phyloP scores from a whole-genome alignment of 2,329 filamentous ascomycete genomes.

The Bipolaris oryzae region DNA sequence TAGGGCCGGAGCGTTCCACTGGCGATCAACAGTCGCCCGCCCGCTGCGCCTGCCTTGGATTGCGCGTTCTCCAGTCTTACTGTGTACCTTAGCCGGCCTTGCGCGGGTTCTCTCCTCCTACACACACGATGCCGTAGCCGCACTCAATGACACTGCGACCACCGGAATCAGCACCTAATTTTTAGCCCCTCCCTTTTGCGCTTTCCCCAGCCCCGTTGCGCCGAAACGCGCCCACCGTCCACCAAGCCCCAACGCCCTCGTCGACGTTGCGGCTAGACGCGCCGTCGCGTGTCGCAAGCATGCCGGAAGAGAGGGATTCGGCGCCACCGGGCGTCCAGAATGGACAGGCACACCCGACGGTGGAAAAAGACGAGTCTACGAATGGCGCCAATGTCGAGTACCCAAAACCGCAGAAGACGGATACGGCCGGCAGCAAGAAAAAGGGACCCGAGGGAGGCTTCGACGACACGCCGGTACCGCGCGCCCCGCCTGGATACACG shows the following conservation, averaged over 20 bases:
- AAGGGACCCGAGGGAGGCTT: slow-evolving; percentile 73
- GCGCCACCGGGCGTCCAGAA: slow-evolving; percentile 14
- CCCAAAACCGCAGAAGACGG: slow-evolving; percentile 33
- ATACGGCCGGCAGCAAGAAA: slow-evolving; percentile 34
- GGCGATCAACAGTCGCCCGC: slow-evolving; percentile 12
- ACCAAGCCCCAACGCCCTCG: neutral
- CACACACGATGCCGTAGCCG: slow-evolving; percentile 2
- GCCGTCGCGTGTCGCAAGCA: slow-evolving; percentile 14
- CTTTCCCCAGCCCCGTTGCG: slow-evolving; percentile 6
- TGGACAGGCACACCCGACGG: slow-evolving; percentile 17
- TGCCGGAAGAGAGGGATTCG: slow-evolving; percentile 21
- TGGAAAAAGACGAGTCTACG: slow-evolving; percentile 20
- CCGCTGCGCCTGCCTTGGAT: slow-evolving; percentile 20
- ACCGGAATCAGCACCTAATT: neutral
- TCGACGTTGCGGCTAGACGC: neutral
- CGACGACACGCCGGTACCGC: slow-evolving; percentile 77
- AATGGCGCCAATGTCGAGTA: slow-evolving; percentile 19
- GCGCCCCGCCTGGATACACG: slow-evolving; percentile 78
- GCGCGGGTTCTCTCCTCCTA: neutral
- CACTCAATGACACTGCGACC: slow-evolving; percentile 1
- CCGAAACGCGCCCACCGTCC: slow-evolving; percentile 6
- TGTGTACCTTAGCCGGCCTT: slow-evolving; percentile 1
- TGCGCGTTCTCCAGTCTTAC: slow-evolving; percentile 8
- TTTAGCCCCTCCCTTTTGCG: slow-evolving; percentile 1
- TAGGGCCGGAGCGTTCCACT: slow-evolving; percentile 6